A percentile compares a stretch with the other conserved stretches of the same genome.
Evolutionary conservation across 1,139 yeast genomes (phyloP).

Genomic region (Yamadazyma oceani): DNA sequence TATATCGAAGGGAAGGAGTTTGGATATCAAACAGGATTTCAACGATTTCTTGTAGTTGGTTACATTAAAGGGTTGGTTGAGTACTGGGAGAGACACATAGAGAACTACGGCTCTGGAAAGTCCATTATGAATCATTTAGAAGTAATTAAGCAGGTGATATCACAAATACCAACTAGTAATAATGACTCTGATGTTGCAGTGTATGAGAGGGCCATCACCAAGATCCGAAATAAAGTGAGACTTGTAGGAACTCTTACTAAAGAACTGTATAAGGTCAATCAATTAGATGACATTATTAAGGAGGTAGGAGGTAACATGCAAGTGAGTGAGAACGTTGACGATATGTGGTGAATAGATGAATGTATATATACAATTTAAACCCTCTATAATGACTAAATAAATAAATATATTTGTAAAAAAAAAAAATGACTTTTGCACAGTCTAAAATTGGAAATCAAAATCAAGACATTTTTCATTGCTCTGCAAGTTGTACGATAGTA

Average conservation of each 20-base stretch:
- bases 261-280: constrained; percentile 32
- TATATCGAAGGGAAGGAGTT: constrained; percentile 70
- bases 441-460: constrained; percentile 38
- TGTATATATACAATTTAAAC: constrained; percentile 3
- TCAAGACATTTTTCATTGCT: constrained; percentile 38
- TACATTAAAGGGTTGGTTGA: constrained; percentile 56
- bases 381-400: neutral
- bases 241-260: constrained; percentile 39
- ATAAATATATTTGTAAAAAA: constrained; percentile 2
- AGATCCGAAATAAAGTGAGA: constrained; percentile 55
- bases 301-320: constrained; percentile 42
- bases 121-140: constrained; percentile 27
- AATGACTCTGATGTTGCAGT: constrained; percentile 49
- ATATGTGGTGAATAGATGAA: constrained; percentile 39
- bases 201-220: constrained; percentile 43
- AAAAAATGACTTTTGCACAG: neutral
- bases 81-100: constrained; percentile 29
- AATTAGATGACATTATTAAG: constrained; percentile 34
- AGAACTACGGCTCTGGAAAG: constrained; percentile 16
- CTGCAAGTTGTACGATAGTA: constrained; percentile 47
- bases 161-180: constrained; percentile 32
- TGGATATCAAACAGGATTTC: constrained; percentile 80
- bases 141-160: constrained; percentile 27
- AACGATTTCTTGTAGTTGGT: constrained; percentile 64
- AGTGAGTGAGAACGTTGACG: constrained; percentile 41